Evolutionary conservation across 139 green algal genomes (phyloP).

Genomic region (Edaphochlamys debaryana): DNA sequence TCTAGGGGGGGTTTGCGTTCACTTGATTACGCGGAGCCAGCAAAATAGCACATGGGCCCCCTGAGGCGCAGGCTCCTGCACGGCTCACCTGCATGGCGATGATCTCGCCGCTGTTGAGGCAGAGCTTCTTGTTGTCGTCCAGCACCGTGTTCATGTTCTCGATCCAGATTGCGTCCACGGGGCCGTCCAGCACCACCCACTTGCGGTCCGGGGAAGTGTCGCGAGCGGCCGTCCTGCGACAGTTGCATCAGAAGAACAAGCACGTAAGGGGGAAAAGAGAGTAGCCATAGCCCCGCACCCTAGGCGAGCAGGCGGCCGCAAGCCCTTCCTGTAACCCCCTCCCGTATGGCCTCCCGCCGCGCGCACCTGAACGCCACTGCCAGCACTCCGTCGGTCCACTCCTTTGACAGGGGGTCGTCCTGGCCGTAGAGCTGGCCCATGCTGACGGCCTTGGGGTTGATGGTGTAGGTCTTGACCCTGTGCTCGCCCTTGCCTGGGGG

Average conservation of each 20-base stretch:
- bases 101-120: conserved; percentile 81
- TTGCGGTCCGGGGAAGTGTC: conserved; percentile 68
- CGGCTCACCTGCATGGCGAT: conserved; percentile 71
- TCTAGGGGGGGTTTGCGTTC: too few relatives aligned
- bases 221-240: conserved; percentile 29
- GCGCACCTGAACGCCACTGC: conserved; percentile 69
- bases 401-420: conserved; percentile 57
- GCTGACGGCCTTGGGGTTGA: conserved; percentile 84
- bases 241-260: neutral
- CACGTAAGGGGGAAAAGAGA: too few relatives aligned
- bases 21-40: too few relatives aligned
- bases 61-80: too few relatives aligned
- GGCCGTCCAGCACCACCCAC: conserved; percentile 81
- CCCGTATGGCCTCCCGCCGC: too few relatives aligned
- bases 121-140: conserved; percentile 91
- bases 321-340: too few relatives aligned
- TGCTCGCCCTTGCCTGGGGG: conserved; percentile 47
- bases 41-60: too few relatives aligned
- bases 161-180: conserved; percentile 87
- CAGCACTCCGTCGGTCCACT: conserved; percentile 85
- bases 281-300: too few relatives aligned
- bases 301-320: too few relatives aligned
- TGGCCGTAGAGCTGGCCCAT: conserved; percentile 82
- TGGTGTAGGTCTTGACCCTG: conserved; percentile 61
- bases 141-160: conserved; percentile 91